Percentiles rank a stretch among this genome's conserved stretches.
These are phyloP conservation scores for Schizochytrium sp. DNA, from an alignment of 108 stramenopile species.

Conservation along the genomic window DNA sequence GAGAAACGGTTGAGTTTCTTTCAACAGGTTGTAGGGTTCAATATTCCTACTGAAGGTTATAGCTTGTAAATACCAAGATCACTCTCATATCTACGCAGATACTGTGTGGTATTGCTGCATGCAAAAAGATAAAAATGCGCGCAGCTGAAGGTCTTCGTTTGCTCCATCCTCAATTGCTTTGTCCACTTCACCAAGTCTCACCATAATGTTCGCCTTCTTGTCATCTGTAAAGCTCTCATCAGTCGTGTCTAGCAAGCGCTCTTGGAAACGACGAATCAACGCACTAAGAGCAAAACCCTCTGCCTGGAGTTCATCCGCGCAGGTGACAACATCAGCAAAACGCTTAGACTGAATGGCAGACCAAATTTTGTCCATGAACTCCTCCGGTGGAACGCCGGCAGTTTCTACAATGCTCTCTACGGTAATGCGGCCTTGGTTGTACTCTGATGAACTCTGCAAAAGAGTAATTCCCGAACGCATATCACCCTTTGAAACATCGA, in stretches of 20 bases:
- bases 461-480: slow-evolving; percentile 97
- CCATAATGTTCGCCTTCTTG: slow-evolving; percentile 85
- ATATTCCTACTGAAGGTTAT: too few species aligned
- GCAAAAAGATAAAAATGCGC: slow-evolving; percentile 78
- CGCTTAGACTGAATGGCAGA: slow-evolving; percentile 62
- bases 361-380: slow-evolving; percentile 64
- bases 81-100: not conserved
- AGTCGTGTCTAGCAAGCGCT: slow-evolving; percentile 73
- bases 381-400: slow-evolving; percentile 66
- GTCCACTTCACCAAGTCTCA: slow-evolving; percentile 91
- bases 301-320: slow-evolving; percentile 81
- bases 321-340: slow-evolving; percentile 81
- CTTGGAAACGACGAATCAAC: slow-evolving; percentile 72
- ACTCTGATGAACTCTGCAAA: slow-evolving; percentile 90
- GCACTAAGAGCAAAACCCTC: slow-evolving; percentile 88
- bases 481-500: slow-evolving; percentile 86
- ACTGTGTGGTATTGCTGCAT: not conserved
- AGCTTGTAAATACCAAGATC: not conserved
- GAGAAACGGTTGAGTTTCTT: too few species aligned
- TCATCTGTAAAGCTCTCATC: slow-evolving; percentile 75
- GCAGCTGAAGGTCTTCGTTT: slow-evolving; percentile 91
- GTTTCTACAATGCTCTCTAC: slow-evolving; percentile 68
- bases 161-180: slow-evolving; percentile 93
- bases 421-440: slow-evolving; percentile 65
- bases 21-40: too few species aligned